Percentiles rank a stretch among this genome's conserved stretches.
These are phyloP conservation scores for Closterium sp. DNA, from an alignment of 139 green algal species.

Conservation along the genomic window DNA sequence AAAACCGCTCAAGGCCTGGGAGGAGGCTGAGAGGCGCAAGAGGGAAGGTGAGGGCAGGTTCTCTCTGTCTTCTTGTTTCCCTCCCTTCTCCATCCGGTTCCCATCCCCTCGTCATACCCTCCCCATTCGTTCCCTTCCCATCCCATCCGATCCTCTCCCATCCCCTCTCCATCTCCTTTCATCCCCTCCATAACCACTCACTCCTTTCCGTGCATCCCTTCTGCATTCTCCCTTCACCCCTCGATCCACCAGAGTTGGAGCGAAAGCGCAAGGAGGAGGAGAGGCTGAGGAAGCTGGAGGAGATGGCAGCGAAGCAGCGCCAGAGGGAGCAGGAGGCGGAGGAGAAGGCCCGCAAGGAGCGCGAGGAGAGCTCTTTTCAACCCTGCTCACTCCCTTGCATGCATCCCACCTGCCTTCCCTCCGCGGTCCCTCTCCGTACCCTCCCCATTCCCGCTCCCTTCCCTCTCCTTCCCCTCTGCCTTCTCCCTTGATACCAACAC, in stretches of 20 bases:
- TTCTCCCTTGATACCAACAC: not conserved
- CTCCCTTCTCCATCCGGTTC: not conserved
- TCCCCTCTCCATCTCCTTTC: not conserved
- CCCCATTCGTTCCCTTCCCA: not conserved
- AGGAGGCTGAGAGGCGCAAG: constrained; percentile 55
- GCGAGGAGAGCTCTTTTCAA: not conserved
- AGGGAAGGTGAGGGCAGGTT: constrained; percentile 44
- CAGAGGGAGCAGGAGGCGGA: constrained; percentile 30
- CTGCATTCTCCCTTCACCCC: not conserved
- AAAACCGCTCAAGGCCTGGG: constrained; percentile 31
- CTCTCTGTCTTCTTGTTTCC: not conserved
- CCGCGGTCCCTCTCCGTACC: not conserved
- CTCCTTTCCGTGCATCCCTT: not conserved
- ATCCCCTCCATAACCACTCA: not conserved
- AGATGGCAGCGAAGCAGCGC: constrained; percentile 51
- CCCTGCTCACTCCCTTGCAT: not conserved
- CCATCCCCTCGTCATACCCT: not conserved
- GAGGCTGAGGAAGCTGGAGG: constrained; percentile 36
- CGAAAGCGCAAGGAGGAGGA: constrained; percentile 54
- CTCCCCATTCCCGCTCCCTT: too few relatives aligned
- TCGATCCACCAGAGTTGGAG: constrained; percentile 33
- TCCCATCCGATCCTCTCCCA: not conserved
- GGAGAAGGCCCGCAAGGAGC: constrained; percentile 6
- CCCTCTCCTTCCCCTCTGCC: not conserved
- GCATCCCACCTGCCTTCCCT: not conserved